phyloP scores from a whole-genome alignment of 148 eudicot genomes.

The Dysphania ambrosioides region DNA sequence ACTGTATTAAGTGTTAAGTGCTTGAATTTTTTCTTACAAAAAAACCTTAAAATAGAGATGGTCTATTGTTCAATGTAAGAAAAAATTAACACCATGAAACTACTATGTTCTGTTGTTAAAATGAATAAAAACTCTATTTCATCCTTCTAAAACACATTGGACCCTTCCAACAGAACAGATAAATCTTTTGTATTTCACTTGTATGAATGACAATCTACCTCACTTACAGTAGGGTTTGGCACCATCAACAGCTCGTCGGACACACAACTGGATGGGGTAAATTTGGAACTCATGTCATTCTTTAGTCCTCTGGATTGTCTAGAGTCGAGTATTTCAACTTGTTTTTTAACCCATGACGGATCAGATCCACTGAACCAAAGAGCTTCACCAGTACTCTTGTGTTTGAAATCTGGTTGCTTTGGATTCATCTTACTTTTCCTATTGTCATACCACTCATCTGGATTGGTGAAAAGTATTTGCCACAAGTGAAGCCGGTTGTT shows the following conservation, averaged over 20 bases:
- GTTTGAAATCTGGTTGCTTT: slow-evolving; percentile 49
- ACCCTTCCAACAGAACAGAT: not conserved
- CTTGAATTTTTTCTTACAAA: not conserved
- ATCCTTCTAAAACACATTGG: not conserved
- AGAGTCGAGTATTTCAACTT: slow-evolving; percentile 49
- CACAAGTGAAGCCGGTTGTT: slow-evolving; percentile 48
- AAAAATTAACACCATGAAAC: not conserved
- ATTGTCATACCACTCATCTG: slow-evolving; percentile 60
- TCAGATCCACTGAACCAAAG: slow-evolving; percentile 44
- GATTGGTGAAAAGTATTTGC: slow-evolving; percentile 65
- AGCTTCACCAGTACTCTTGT: slow-evolving; percentile 62
- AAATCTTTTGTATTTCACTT: not conserved
- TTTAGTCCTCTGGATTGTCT: slow-evolving; percentile 17
- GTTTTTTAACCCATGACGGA: slow-evolving; percentile 37
- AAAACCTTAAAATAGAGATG: not conserved
- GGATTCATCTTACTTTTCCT: slow-evolving; percentile 44
- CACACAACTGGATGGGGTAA: not conserved
- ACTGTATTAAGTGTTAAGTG: not conserved
- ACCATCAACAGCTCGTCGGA: not conserved
- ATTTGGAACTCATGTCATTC: not conserved
- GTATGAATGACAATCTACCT: not conserved
- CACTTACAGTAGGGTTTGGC: slow-evolving; percentile 3
- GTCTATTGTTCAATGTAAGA: too few relatives aligned
- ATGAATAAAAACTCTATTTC: too few relatives aligned
- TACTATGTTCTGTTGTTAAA: not conserved